Evolutionary conservation across 371 early-diverging fungal genomes (phyloP), one percentile per base, ranked within the genome.

Genomic region (Rhizopus arrhizus): DNA sequence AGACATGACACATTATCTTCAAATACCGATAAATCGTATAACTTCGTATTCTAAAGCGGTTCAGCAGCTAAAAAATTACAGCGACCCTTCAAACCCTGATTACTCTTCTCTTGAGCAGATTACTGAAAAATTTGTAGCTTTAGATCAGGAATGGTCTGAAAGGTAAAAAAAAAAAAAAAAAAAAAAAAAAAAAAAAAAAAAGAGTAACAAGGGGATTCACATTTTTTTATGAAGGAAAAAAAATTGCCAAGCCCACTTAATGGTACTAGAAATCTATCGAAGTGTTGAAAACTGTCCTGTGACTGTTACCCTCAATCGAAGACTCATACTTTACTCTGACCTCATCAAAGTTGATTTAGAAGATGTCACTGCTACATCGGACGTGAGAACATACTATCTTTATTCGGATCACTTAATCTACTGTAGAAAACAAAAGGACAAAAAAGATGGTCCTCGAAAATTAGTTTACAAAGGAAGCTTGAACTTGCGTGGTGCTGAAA

Each of bases 261-360:
- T 48, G 13, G 72, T 69, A 1, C 29, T 66, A 1, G 71, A 74
- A 54, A 41, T 53, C 9, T 61, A 52, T 45, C 56, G 55, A 11
- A 12, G 59, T 0, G 62, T 74, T 15, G 22, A 50, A 15, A 54
- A 59, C 4, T 71, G 65, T 12, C 71, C 69, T n/a, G 54, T 68
- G 13, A 34, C 35, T 35, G 67, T 69, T 1, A 74, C 71, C 15
- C 42, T 51, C 5, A 35, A 58, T 3, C 68, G 71, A 10, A 64
- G 75, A 3, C 45, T 74, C 11, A 12, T 74, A 5, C 43, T 66
- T 9, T 61, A 47, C 9, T 53, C 69, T 5, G 56, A 68, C 4
- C 45, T 74, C 9, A 64, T 69, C 45, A 63, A 69, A 42, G 67
- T 74, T 3, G 68, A 69, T 56, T 32, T 67, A 2, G 65, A 68